Evolutionary conservation across 1,284 basidiomycete species (phyloP).

Genomic region (Microbotryomycetes sp.): DNA sequence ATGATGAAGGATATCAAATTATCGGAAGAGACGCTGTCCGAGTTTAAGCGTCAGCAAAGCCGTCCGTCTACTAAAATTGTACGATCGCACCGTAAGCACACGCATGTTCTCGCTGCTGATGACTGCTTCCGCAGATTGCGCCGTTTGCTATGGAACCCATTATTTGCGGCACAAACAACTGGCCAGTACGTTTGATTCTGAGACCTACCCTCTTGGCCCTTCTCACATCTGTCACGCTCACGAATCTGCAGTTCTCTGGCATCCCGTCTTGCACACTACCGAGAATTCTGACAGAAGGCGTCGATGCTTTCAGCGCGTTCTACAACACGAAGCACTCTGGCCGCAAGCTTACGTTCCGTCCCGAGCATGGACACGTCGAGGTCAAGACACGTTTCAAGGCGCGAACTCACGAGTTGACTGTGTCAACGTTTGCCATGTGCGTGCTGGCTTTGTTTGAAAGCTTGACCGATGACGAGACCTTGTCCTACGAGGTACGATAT

Average conservation of each 20-base stretch:
- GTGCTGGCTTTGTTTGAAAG: slow-evolving; percentile 84
- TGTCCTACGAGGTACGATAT: slow-evolving; percentile 60
- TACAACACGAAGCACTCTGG: slow-evolving; percentile 86
- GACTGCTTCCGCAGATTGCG: slow-evolving; percentile 7
- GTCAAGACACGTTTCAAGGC: slow-evolving; percentile 74
- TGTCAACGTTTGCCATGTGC: slow-evolving; percentile 82
- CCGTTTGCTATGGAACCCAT: slow-evolving; percentile 29
- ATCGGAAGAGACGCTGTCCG: slow-evolving; percentile 71
- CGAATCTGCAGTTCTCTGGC: slow-evolving; percentile 36
- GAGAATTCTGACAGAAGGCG: slow-evolving; percentile 52
- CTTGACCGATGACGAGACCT: slow-evolving; percentile 55
- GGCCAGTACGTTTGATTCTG: slow-evolving; percentile 25
- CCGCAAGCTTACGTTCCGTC: slow-evolving; percentile 86
- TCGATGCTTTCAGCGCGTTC: slow-evolving; percentile 76
- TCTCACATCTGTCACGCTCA: no score
- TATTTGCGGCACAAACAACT: slow-evolving; percentile 29
- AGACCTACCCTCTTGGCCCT: background rate
- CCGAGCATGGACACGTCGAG: slow-evolving; percentile 85
- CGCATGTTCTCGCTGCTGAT: background rate
- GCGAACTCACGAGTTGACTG: slow-evolving; percentile 79
- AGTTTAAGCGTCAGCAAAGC: slow-evolving; percentile 51
- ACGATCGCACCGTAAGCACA: background rate
- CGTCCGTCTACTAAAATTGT: slow-evolving; percentile 9
- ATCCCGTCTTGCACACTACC: slow-evolving; percentile 60
- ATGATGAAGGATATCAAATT: slow-evolving; percentile 99